These are phyloP conservation scores for Aspergillus taichungensis DNA, from an alignment of 495 filamentous ascomycete species.

Conservation along the genomic window DNA sequence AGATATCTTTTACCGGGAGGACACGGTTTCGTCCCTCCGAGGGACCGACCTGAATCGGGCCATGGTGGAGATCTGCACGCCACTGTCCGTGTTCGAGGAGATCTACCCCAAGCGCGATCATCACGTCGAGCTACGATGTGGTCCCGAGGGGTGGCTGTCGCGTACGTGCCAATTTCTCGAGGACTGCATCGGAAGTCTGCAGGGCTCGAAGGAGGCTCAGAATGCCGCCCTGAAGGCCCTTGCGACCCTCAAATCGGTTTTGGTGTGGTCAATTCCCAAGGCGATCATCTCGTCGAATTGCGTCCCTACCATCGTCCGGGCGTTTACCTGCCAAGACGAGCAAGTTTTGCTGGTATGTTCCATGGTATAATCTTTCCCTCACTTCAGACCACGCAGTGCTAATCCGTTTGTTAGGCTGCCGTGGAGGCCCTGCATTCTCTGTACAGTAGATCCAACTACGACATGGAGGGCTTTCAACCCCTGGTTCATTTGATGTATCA, in stretches of 20 bases:
- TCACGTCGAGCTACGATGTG: conserved; percentile 55
- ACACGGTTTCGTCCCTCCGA: conserved; percentile 71
- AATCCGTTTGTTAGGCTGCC: conserved; percentile 50
- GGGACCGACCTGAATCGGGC: conserved; percentile 77
- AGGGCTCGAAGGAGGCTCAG: conserved; percentile 51
- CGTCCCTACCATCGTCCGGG: conserved; percentile 62
- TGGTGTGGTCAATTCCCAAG: conserved; percentile 78
- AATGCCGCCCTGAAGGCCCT: conserved; percentile 64
- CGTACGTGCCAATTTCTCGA: conserved; percentile 67
- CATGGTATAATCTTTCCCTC: neutral
- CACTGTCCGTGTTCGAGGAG: conserved; percentile 62
- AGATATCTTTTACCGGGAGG: conserved; percentile 86
- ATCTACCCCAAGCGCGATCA: conserved; percentile 60
- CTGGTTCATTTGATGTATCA: conserved; percentile 74
- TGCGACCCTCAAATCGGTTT: conserved; percentile 61
- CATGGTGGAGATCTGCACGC: conserved; percentile 87
- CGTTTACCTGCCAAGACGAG: conserved; percentile 63
- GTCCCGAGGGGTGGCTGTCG: conserved; percentile 77
- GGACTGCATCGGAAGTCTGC: conserved; percentile 59
- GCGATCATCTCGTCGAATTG: conserved; percentile 62
- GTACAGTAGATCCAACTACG: conserved; percentile 64
- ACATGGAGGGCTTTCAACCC: conserved; percentile 68
- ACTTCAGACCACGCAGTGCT: neutral
- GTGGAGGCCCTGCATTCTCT: conserved; percentile 77
- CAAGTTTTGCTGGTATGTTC: conserved; percentile 61